Percentiles rank a stretch among this genome's conserved stretches.
Conservation (phyloP, 495 filamentous ascomycete genomes). For the Xylaria nigripes region DNA sequence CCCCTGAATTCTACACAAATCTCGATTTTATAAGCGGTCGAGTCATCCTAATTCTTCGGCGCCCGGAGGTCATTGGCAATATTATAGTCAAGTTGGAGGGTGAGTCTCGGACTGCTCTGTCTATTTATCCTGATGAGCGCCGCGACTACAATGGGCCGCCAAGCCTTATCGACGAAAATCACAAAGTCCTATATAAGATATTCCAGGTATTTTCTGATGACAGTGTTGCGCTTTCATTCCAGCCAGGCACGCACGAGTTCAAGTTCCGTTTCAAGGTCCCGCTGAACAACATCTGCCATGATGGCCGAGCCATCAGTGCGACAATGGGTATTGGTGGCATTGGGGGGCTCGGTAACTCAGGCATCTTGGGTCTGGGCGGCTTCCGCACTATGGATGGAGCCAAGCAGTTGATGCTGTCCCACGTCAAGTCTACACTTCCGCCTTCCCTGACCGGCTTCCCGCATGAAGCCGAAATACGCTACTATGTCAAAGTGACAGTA, state of each 20-base stretch:
- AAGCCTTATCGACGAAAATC: constrained; percentile 41
- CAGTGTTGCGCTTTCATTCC: constrained; percentile 54
- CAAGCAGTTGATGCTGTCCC: constrained; percentile 47
- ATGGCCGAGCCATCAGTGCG: constrained; percentile 38
- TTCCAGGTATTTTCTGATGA: constrained; percentile 71
- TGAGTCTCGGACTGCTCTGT: constrained; percentile 60
- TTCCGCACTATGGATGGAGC: constrained; percentile 45
- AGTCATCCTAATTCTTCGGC: constrained; percentile 56
- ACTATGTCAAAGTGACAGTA: constrained; percentile 88
- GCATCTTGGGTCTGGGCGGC: constrained; percentile 31
- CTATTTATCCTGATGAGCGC: constrained; percentile 17
- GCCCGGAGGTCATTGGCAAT: constrained; percentile 59
- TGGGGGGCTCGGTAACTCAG: constrained; percentile 26
- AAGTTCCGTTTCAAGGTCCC: constrained; percentile 90
- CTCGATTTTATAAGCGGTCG: constrained; percentile 65
- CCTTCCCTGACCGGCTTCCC: constrained; percentile 78
- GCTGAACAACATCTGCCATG: constrained; percentile 80
- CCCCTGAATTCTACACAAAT: constrained; percentile 75
- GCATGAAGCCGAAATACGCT: constrained; percentile 77
- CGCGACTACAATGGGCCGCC: constrained; percentile 18
- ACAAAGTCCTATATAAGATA: constrained; percentile 58
- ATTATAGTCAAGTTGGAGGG: constrained; percentile 94
- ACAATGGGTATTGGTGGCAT: constrained; percentile 36
- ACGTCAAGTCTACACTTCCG: constrained; percentile 81
- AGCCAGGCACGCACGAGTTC: constrained; percentile 74